Percentiles rank a stretch among this genome's conserved stretches.
Evolutionary conservation across 768 basidiomycete genomes (phyloP).

Genomic region (Pisolithus microcarpus): DNA sequence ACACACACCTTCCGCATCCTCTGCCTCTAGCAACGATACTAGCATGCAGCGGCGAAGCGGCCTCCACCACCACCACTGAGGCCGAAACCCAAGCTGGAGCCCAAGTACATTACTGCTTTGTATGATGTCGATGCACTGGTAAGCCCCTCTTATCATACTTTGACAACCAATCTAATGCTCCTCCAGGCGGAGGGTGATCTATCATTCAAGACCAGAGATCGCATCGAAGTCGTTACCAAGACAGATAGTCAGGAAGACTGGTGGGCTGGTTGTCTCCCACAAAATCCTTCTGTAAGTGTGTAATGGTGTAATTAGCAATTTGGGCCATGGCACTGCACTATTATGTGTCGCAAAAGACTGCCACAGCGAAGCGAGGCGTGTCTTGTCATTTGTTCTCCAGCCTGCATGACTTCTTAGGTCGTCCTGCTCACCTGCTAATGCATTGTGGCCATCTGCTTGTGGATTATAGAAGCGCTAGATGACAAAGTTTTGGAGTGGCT

Average conservation of each 20-base stretch:
- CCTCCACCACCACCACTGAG: slow-evolving; percentile 83
- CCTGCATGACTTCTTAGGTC: too few relatives aligned
- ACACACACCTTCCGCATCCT: slow-evolving; percentile 26
- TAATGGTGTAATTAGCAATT: too few relatives aligned
- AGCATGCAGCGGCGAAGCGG: slow-evolving; percentile 43
- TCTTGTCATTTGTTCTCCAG: too few relatives aligned
- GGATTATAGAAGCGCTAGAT: too few relatives aligned
- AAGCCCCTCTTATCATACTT: slow-evolving; percentile 9
- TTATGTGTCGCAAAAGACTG: too few relatives aligned
- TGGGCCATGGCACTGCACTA: too few relatives aligned
- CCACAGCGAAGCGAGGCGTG: too few relatives aligned
- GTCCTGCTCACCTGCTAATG: too few relatives aligned
- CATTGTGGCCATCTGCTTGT: too few relatives aligned
- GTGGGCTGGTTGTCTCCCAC: slow-evolving; percentile 81
- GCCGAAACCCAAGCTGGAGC: slow-evolving; percentile 71
- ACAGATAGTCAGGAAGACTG: slow-evolving; percentile 84
- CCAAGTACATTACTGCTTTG: slow-evolving; percentile 82
- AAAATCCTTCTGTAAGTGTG: too few relatives aligned
- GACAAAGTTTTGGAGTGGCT: too few relatives aligned
- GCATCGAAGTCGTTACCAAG: slow-evolving; percentile 83
- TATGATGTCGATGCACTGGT: slow-evolving; percentile 94
- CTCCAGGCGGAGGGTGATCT: slow-evolving; percentile 82
- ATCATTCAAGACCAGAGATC: slow-evolving; percentile 82
- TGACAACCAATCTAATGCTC: not conserved
- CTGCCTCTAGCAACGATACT: slow-evolving; percentile 9